Conservation (phyloP, 768 basidiomycete genomes). For the Russula sp. region DNA sequence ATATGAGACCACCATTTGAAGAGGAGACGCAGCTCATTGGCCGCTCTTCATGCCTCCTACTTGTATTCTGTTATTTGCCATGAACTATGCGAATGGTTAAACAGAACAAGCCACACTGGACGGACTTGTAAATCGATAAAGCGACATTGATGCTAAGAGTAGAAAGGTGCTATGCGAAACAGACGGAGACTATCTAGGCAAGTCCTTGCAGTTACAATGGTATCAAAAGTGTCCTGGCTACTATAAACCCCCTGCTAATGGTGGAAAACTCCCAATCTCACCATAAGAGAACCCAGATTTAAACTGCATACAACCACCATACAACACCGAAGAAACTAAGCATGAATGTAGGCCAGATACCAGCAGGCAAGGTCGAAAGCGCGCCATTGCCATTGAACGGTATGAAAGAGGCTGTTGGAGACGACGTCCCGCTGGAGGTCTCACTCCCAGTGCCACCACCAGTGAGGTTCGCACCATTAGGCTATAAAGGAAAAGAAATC, state of each 20-base stretch:
- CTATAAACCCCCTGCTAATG: not conserved
- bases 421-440: slow-evolving; percentile 25
- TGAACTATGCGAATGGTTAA: slow-evolving; percentile 8
- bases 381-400: slow-evolving; percentile 23
- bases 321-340: slow-evolving; percentile 11
- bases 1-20: slow-evolving; percentile 96
- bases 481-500: slow-evolving; percentile 32
- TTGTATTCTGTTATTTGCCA: slow-evolving; percentile 9
- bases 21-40: not conserved
- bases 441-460: slow-evolving; percentile 59
- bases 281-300: not conserved
- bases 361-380: slow-evolving; percentile 4
- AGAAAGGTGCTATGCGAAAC: not conserved
- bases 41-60: not conserved
- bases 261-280: not conserved
- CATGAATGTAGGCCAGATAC: slow-evolving; percentile 9
- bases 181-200: not conserved
- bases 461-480: slow-evolving; percentile 65
- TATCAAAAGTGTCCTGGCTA: not conserved
- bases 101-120: not conserved
- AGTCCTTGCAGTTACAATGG: not conserved
- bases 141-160: not conserved
- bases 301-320: not conserved
- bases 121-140: not conserved
- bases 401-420: slow-evolving; percentile 11